Evolutionary conservation across 2,329 filamentous ascomycete species (phyloP), one percentile per base, ranked within the genome.

Genomic region (Fusarium secorum): DNA sequence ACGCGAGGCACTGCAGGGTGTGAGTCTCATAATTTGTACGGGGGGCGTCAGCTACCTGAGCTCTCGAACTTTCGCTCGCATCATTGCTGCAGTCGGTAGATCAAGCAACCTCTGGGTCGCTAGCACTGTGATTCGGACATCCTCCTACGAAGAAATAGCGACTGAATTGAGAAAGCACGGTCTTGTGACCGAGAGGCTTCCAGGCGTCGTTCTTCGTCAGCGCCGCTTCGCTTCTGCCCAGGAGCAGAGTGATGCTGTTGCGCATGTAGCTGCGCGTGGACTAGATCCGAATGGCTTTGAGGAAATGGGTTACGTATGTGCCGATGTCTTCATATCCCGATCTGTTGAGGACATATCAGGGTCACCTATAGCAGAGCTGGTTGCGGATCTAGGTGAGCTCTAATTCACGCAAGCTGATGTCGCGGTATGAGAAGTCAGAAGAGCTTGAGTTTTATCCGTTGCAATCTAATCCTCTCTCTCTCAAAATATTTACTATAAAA

Each of bases 1-100:
- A 1, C 4, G 1, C 4, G 7, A 17, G 1, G 24, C n/a, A 5
- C 4, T 62, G 0, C 17, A 11, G 10, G 35, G n/a, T 1, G 42
- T 62, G 1, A 36, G 26, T 3, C 11, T 62, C 1, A 11, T 42
- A 3, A 62, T 26, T 2, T 62, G 42, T 7, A 49, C 59, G 1
- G 59, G n/a, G 3, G 55, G 54, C 4, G 35, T 7, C 3, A 9
- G 59, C 4, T 62, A 42, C 17, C 4, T 62, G 1, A 32, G 30
- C 4, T 32, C 30, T 15, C 17, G 17, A 6, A 60, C 59, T 4
- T 62, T 51, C 7, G n/a, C 17, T 1, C 42, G 35, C 2, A 49
- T 62, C 8, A 26, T 60, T n/a, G 7, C 13, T 3, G 35, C 30
- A 4, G 20, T 42, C 3, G 20, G 8, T 14, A 48, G 8, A 11